Conservation (phyloP, 768 basidiomycete species). For the Collybia mongolica region DNA sequence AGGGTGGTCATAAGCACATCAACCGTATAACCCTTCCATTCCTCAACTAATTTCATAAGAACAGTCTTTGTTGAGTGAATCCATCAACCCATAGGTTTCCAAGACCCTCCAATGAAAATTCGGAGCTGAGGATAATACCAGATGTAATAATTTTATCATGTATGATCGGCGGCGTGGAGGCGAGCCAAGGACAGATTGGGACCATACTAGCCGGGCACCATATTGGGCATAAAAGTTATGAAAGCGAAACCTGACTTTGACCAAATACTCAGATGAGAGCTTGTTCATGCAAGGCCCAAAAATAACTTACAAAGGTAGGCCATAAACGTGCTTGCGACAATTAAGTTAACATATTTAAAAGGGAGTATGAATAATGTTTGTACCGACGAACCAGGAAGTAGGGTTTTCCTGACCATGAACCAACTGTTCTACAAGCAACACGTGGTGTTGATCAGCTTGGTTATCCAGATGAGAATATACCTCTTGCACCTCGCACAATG, state of each 20-base stretch:
- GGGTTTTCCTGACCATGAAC: neutral
- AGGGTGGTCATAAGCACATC: constrained; percentile 28
- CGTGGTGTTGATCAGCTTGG: neutral
- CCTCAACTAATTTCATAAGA: constrained; percentile 31
- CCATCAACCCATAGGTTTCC: constrained; percentile 46
- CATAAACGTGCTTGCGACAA: constrained; percentile 15
- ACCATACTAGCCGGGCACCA: constrained; percentile 36
- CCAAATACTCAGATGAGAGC: neutral
- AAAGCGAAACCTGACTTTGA: constrained; percentile 27
- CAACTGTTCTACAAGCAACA: neutral
- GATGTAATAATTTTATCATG: constrained; percentile 32
- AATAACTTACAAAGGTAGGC: constrained; percentile 1
- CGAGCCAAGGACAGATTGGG: constrained; percentile 25
- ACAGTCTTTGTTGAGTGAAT: too few relatives aligned
- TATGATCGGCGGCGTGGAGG: constrained; percentile 20
- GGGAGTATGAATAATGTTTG: neutral
- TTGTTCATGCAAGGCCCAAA: too few relatives aligned
- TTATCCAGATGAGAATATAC: neutral
- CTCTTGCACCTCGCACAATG: neutral
- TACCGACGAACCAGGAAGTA: neutral
- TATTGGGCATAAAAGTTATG: constrained; percentile 42
- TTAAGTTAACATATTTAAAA: neutral
- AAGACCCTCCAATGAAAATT: constrained; percentile 37
- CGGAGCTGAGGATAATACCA: constrained; percentile 43
- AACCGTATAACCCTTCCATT: constrained; percentile 42